Percentiles rank a stretch among this genome's conserved stretches.
phyloP scores from a whole-genome alignment of 1,139 yeast genomes.

The Suhomyces maxii region DNA sequence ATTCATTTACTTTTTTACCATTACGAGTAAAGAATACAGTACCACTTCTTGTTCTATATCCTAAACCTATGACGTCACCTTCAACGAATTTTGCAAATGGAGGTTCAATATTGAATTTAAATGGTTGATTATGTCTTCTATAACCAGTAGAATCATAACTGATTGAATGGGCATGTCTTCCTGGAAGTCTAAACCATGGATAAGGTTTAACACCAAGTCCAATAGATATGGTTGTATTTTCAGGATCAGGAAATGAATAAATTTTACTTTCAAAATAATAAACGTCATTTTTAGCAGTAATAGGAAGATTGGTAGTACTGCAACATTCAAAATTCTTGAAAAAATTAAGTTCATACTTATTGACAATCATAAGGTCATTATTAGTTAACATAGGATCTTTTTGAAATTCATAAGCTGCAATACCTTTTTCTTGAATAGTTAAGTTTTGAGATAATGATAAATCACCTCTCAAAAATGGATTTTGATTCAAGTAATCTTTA shows the following conservation, averaged over 20 bases:
- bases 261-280: constrained; percentile 86
- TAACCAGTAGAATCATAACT: constrained; percentile 55
- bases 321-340: constrained; percentile 71
- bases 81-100: constrained; percentile 49
- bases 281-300: constrained; percentile 82
- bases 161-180: constrained; percentile 51
- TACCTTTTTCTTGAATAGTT: constrained; percentile 87
- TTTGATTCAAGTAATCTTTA: constrained; percentile 52
- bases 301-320: constrained; percentile 80
- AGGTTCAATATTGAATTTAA: constrained; percentile 35
- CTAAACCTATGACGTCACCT: constrained; percentile 71
- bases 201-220: constrained; percentile 54
- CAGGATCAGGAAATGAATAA: constrained; percentile 56
- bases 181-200: constrained; percentile 61
- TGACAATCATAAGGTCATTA: constrained; percentile 62
- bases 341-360: constrained; percentile 78
- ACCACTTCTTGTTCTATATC: constrained; percentile 60
- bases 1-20: constrained; percentile 67
- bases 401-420: constrained; percentile 88
- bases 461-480: constrained; percentile 54
- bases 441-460: constrained; percentile 51
- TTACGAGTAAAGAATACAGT: constrained; percentile 68
- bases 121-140: constrained; percentile 54
- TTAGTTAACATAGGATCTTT: constrained; percentile 64
- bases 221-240: constrained; percentile 41